Base-by-base conservation (phyloP, 1,284 basidiomycete species). In the Ustilago vetiveriae region DNA sequence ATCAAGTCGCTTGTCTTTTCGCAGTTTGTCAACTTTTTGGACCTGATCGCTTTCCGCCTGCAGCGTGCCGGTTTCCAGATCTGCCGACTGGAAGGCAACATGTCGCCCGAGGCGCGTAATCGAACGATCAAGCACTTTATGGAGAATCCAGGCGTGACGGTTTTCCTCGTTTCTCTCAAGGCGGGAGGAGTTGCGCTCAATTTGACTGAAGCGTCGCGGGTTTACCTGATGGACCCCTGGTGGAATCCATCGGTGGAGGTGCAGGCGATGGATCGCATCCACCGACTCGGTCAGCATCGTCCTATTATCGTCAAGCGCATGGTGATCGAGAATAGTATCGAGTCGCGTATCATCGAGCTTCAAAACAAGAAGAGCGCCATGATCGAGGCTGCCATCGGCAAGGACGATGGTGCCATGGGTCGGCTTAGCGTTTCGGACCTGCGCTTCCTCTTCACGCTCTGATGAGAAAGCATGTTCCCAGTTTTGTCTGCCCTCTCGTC, bases 1-100 rank as follows among this genome's bases (percentile, higher is more conserved):
- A 94, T 93, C 59, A 99, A 99, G 85, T 94, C 91, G 80, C 87
- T 99, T 46, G 95, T 99, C 24, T 99, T 96, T 81, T 92, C 90
- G 65, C 93, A 95, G 82, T 94, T 94, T 81, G 91, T 93, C 51
- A 92, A 90, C 82, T 84, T 84, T 63, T 73, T 85, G 27, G 86
- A 98, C 81, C 84, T 98, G 54, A 94, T 98, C 76, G 94, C 94
- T 4, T 96, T 90, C 82, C 86, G 96, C 51, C 84, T 99, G 57
- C 93, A 97, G 82, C 89, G 89, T 54, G 92, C 94, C 37, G 95
- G 95, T 0, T 84, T 83, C 76, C 82, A 94, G 89, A 88, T 96
- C 54, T 98, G 94, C 80, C 90, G 96, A 35, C 85, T 98, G 40
- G 93, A 98, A 83, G 96, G 96, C 47, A 92, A 91, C 19, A 98